A percentile compares a stretch with the other conserved stretches of the same genome.
Conservation (phyloP, 176 grass and related monocot species). For the Cenchrus purpureus region DNA sequence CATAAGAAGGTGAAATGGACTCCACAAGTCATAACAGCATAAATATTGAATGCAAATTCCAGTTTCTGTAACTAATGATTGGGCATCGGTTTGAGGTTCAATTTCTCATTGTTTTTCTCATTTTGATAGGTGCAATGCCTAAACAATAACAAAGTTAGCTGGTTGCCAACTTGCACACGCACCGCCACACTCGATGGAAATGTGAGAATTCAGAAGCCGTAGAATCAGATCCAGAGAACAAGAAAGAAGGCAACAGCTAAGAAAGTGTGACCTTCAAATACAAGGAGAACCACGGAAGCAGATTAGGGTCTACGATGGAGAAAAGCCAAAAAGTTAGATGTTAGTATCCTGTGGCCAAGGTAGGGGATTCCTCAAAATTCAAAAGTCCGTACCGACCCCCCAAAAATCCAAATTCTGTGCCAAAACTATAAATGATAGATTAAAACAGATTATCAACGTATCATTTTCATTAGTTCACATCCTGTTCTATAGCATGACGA, state of each 20-base stretch:
- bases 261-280: conserved; percentile 38
- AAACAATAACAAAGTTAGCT: conserved; percentile 8
- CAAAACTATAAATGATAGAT: conserved; percentile 38
- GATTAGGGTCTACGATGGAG: conserved; percentile 30
- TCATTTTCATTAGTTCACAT: not conserved
- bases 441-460: not conserved
- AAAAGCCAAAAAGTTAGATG: conserved; percentile 36
- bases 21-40: not conserved
- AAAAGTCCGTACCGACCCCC: conserved; percentile 18
- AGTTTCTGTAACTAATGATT: not conserved
- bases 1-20: conserved; percentile 1
- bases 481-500: not conserved
- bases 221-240: conserved; percentile 49
- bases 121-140: not conserved
- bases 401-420: conserved; percentile 20
- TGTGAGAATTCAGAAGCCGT: conserved; percentile 13
- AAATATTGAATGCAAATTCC: not conserved
- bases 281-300: conserved; percentile 25
- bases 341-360: not conserved
- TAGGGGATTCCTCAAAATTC: conserved; percentile 4
- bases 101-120: not conserved
- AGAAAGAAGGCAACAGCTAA: conserved; percentile 36
- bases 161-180: not conserved
- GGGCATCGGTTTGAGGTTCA: not conserved
- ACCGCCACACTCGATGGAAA: not conserved